These are phyloP conservation scores for Jimgerdemannia lactiflua DNA, from an alignment of 192 early-diverging fungal species.

Conservation along the genomic window DNA sequence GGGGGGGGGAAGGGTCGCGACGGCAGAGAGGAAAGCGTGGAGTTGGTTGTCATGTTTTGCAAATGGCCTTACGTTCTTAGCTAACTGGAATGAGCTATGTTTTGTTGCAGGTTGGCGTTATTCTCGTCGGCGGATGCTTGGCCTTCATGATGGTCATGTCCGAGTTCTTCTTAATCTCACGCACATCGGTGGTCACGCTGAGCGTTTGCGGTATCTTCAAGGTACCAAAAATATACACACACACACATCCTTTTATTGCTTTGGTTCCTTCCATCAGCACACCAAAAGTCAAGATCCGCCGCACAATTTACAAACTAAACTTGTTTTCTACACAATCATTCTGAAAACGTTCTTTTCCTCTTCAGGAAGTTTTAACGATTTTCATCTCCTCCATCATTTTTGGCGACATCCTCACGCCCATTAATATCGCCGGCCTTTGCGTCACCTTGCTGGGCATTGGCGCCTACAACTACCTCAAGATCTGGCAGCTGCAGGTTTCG, in stretches of 20 bases:
- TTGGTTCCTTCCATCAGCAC: too few relatives aligned
- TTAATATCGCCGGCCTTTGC: constrained; percentile 75
- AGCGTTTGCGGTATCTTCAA: constrained; percentile 88
- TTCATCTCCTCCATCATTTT: constrained; percentile 70
- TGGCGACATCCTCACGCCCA: constrained; percentile 73
- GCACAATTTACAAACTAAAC: too few relatives aligned
- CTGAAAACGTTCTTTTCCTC: too few relatives aligned
- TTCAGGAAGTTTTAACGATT: constrained; percentile 85
- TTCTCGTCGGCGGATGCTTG: constrained; percentile 76
- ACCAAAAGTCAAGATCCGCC: too few relatives aligned
- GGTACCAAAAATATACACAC: constrained; percentile 13
- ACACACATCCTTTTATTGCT: neutral
- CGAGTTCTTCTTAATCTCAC: constrained; percentile 82
- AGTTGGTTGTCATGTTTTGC: neutral
- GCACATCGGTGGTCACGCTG: constrained; percentile 82
- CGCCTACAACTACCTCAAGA: constrained; percentile 68
- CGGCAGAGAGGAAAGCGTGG: neutral
- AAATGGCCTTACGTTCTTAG: neutral
- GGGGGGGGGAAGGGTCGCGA: neutral
- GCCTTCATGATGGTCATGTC: constrained; percentile 88
- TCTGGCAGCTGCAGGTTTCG: constrained; percentile 25
- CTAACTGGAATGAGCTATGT: neutral
- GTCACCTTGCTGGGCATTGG: constrained; percentile 84
- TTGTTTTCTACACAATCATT: neutral
- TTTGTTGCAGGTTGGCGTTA: constrained; percentile 32